Conservation (phyloP, 768 basidiomycete genomes). For the Termitomyces sp. region DNA sequence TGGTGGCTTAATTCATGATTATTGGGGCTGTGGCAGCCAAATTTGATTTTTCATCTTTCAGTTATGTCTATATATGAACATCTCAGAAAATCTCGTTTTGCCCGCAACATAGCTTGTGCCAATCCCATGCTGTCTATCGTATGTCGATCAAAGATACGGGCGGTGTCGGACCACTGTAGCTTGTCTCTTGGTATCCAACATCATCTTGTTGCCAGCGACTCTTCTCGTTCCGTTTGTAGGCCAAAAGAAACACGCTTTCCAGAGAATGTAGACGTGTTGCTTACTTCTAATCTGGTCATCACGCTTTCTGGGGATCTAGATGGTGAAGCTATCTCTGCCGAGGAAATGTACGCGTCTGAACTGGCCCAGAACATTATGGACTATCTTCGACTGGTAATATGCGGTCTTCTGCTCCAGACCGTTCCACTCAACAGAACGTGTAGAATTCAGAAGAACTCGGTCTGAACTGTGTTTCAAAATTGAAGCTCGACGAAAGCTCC, state of each 20-base stretch:
- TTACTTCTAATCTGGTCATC: slow-evolving; percentile 49
- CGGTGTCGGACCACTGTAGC: slow-evolving; percentile 40
- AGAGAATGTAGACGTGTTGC: slow-evolving; percentile 46
- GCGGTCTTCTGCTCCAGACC: not conserved
- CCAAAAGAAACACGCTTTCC: slow-evolving; percentile 38
- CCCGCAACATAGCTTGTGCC: not conserved
- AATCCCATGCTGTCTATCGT: slow-evolving; percentile 30
- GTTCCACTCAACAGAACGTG: not conserved
- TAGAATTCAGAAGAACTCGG: slow-evolving; percentile 64
- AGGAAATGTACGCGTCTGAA: slow-evolving; percentile 47
- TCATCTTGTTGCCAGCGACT: slow-evolving; percentile 32
- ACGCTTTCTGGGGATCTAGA: slow-evolving; percentile 55
- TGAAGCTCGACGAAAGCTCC: slow-evolving; percentile 46
- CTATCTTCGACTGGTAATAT: slow-evolving; percentile 49
- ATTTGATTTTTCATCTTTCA: slow-evolving; percentile 11
- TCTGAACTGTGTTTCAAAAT: slow-evolving; percentile 54
- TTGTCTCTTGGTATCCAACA: slow-evolving; percentile 50
- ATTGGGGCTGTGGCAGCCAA: slow-evolving; percentile 25
- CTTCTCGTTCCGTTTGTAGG: slow-evolving; percentile 26
- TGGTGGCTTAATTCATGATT: slow-evolving; percentile 18
- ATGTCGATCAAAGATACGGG: slow-evolving; percentile 37
- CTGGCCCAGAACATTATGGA: slow-evolving; percentile 47
- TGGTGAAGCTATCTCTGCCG: slow-evolving; percentile 35
- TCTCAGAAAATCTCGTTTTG: not conserved
- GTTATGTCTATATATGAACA: slow-evolving; percentile 17